Evolutionary conservation across 805 yeast genomes (phyloP).

Genomic region (Yarrowia yakushimensis): DNA sequence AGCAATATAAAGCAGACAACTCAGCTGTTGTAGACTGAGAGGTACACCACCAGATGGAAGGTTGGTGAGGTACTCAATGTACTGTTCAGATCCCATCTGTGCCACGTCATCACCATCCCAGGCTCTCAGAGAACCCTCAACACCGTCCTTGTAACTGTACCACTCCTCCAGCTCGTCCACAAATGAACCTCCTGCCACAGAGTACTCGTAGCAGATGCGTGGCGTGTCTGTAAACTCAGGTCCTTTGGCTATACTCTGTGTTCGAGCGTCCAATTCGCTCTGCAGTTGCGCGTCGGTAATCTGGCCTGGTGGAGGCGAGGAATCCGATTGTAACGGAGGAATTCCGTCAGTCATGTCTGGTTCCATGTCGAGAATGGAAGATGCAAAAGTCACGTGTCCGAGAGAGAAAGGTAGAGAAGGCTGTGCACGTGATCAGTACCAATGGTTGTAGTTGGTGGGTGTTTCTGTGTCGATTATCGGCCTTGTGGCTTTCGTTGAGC

Average conservation of each 20-base stretch:
- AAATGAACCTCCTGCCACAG: constrained; percentile 39
- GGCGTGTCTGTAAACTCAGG: constrained; percentile 37
- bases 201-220: constrained; percentile 44
- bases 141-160: constrained; percentile 38
- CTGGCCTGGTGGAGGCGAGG: constrained; percentile 2
- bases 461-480: too few species aligned
- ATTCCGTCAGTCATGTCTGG: constrained; percentile 8
- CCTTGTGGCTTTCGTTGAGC: too few species aligned
- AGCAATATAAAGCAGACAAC: not conserved
- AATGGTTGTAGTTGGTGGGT: too few species aligned
- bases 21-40: not conserved
- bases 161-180: constrained; percentile 47
- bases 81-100: not conserved
- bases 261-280: constrained; percentile 14
- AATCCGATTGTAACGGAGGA: not conserved
- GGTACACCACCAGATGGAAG: not conserved
- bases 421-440: too few species aligned
- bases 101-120: constrained; percentile 17
- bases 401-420: too few species aligned
- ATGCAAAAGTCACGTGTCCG: not conserved
- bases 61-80: not conserved
- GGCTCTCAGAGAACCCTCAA: not conserved
- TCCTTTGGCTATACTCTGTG: constrained; percentile 19
- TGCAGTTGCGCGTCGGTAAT: constrained; percentile 15
- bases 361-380: not conserved